phyloP scores from a whole-genome alignment of 768 basidiomycete species.

The Lactarius sanguifluus region DNA sequence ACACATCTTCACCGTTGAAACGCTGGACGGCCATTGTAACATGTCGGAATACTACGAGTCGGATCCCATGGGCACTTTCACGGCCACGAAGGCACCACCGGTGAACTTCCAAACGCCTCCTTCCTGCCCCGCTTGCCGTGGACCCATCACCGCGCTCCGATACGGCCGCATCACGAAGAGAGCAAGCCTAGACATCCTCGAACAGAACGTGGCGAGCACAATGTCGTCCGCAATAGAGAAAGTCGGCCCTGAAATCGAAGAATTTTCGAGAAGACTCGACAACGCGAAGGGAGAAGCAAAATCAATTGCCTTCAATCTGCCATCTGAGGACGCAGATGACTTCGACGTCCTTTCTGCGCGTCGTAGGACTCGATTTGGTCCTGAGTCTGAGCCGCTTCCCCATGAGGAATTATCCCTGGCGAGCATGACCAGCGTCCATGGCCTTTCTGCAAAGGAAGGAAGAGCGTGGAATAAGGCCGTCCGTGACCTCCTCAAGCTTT shows the following conservation, averaged over 20 bases:
- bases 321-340: slow-evolving; percentile 1
- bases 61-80: slow-evolving; percentile 32
- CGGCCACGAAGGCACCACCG: slow-evolving; percentile 33
- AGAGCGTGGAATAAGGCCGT: slow-evolving; percentile 33
- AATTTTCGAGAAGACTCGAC: slow-evolving; percentile 17
- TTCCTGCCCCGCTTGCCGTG: slow-evolving; percentile 40
- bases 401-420: slow-evolving; percentile 5
- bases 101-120: slow-evolving; percentile 36
- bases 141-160: slow-evolving; percentile 37
- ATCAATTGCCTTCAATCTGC: slow-evolving; percentile 12
- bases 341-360: neutral
- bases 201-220: slow-evolving; percentile 39
- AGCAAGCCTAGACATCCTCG: slow-evolving; percentile 40
- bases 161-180: slow-evolving; percentile 42
- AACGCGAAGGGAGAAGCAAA: slow-evolving; percentile 26
- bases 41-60: slow-evolving; percentile 36
- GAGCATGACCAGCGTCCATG: slow-evolving; percentile 29
- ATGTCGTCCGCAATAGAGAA: slow-evolving; percentile 33
- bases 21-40: slow-evolving; percentile 40
- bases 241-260: slow-evolving; percentile 21
- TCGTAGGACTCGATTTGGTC: slow-evolving; percentile 9
- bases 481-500: slow-evolving; percentile 31
- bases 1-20: slow-evolving; percentile 44
- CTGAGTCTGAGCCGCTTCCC: slow-evolving; percentile 30
- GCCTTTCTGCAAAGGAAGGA: slow-evolving; percentile 29